These are phyloP conservation scores for Apiospora kogelbergensis DNA, from an alignment of 2,329 filamentous ascomycete genomes.

Conservation along the genomic window DNA sequence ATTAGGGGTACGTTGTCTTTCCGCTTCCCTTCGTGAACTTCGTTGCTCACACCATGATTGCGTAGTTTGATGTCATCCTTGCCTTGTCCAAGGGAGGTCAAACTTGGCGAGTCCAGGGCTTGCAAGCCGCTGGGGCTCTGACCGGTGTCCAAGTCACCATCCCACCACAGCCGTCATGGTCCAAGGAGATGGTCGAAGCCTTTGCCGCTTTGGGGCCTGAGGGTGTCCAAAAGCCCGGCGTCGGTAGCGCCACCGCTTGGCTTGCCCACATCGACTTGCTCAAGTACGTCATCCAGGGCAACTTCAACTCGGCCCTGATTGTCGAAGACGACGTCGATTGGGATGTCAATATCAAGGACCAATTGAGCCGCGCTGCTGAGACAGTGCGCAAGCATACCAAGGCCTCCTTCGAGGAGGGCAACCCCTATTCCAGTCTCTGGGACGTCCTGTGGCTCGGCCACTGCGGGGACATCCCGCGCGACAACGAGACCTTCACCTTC, in stretches of 20 bases:
- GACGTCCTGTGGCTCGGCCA: constrained; percentile 40
- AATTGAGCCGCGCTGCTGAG: constrained; percentile 30
- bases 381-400: constrained; percentile 29
- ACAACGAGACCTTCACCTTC: constrained; percentile 20
- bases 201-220: constrained; percentile 25
- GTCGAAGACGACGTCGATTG: constrained; percentile 42
- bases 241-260: constrained; percentile 26
- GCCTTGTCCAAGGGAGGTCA: not conserved
- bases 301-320: constrained; percentile 36
- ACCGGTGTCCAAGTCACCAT: constrained; percentile 32
- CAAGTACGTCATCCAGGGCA: constrained; percentile 28
- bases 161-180: constrained; percentile 31
- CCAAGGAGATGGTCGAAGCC: constrained; percentile 27
- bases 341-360: constrained; percentile 35
- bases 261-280: constrained; percentile 32
- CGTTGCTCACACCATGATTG: not conserved
- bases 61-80: not conserved
- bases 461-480: constrained; percentile 27
- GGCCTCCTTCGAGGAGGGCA: constrained; percentile 21
- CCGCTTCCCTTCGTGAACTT: not conserved
- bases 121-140: constrained; percentile 32
- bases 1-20: not conserved
- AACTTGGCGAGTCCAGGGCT: constrained; percentile 34
- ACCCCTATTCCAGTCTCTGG: constrained; percentile 30
- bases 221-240: constrained; percentile 12